phyloP scores from a whole-genome alignment of 495 filamentous ascomycete genomes.

The Penicillium coprophilum region DNA sequence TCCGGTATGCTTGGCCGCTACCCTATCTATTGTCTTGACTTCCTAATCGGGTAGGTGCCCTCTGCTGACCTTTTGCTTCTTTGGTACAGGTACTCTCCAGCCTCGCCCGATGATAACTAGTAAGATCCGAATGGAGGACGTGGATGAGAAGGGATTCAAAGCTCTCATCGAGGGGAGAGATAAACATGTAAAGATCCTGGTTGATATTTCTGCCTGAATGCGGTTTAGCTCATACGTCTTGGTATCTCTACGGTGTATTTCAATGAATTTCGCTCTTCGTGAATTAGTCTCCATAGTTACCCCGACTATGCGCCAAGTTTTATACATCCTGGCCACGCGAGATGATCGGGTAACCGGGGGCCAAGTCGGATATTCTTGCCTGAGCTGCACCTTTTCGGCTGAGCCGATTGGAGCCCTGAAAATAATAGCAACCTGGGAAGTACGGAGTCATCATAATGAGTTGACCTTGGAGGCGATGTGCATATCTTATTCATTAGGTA shows the following conservation, averaged over 20 bases:
- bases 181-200: slow-evolving; percentile 57
- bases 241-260: background rate
- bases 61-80: slow-evolving; percentile 34
- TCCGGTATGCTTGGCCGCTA: slow-evolving; percentile 35
- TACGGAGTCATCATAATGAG: too few relatives aligned
- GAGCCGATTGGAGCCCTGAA: too few relatives aligned
- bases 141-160: slow-evolving; percentile 55
- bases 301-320: background rate
- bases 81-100: slow-evolving; percentile 25
- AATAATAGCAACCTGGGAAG: too few relatives aligned
- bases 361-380: background rate
- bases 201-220: slow-evolving; percentile 18
- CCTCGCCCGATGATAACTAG: slow-evolving; percentile 55
- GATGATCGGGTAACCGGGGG: background rate
- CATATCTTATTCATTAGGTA: too few relatives aligned
- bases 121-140: slow-evolving; percentile 49
- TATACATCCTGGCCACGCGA: background rate
- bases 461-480: too few relatives aligned
- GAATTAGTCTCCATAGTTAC: background rate
- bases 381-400: background rate
- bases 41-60: slow-evolving; percentile 3
- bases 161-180: slow-evolving; percentile 54
- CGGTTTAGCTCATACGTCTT: background rate
- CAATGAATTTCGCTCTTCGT: background rate
- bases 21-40: background rate